Base-by-base conservation (phyloP, 1,284 basidiomycete genomes). In the Apiotrichum siamense region DNA sequence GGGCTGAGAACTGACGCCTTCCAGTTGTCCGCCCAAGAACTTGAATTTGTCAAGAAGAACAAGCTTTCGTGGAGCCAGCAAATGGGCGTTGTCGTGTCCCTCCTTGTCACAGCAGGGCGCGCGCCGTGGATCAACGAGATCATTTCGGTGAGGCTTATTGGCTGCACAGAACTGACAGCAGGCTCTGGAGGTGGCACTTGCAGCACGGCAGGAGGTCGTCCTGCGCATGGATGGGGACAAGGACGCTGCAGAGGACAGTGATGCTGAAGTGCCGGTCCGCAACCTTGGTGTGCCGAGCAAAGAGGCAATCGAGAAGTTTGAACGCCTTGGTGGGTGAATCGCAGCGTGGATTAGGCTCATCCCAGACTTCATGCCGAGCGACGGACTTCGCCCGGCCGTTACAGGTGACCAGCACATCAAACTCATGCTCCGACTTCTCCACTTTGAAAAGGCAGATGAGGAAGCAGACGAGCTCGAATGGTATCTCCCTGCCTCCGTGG, bases 41-140 rank as follows among this genome's bases (percentile, higher is more conserved):
- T 96, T 32, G 78, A 83, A 59, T 83, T 94, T 56, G 87, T 88
- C 77, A 87, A 88, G 61, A 89, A 88, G 12, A 86, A 86, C 49
- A 63, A 66, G 25, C 58, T 76, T 70, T 83, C 85, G n/a, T 87
- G 85, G 83, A 89, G 84, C 61, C 85, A 94, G 66, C 84, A 94
- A 70, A 78, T 97, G 48, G 91, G 87, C 7, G 88, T 94, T 57
- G 84, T 83, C 6, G 80, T 96, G 55, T 83, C 82, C 36, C 79
- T 82, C 43, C 78, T 97, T 17, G 74, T 85, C 5, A 85, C 90
- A 42, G 79, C 79, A 17, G 82, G 78, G 7, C 77, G 86, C 61
- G 71, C 75, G 51, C 77, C 79, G 31, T 76, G 89, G 44, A 79
- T 94, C 33, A 79, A 84, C 50, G 91, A 89, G 87, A 79, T 84